Conservation (phyloP, 768 basidiomycete species). For the Russula sp. region DNA sequence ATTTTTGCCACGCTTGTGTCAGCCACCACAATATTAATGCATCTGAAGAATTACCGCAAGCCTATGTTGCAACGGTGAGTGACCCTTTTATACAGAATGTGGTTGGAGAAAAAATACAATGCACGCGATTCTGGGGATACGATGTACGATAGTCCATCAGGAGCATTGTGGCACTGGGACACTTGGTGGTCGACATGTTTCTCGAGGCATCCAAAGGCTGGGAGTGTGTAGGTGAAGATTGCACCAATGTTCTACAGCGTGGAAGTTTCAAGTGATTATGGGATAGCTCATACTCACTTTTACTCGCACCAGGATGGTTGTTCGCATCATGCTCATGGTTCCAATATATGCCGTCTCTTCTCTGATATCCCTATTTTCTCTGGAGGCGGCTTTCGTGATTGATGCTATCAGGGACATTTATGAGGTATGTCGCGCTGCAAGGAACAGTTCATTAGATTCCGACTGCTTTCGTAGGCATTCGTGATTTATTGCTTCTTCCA, state of each 20-base stretch:
- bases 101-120: neutral
- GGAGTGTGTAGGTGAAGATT: neutral
- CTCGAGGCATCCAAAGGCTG: neutral
- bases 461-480: slow-evolving; percentile 53
- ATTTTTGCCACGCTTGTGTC: slow-evolving; percentile 66
- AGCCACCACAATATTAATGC: slow-evolving; percentile 66
- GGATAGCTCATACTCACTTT: neutral
- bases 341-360: slow-evolving; percentile 89
- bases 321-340: slow-evolving; percentile 96
- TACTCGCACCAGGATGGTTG: slow-evolving; percentile 59
- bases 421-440: slow-evolving; percentile 50
- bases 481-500: slow-evolving; percentile 92
- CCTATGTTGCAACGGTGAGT: slow-evolving; percentile 69
- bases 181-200: neutral
- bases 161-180: neutral
- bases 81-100: neutral
- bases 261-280: neutral
- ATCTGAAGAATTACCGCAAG: slow-evolving; percentile 82
- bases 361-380: slow-evolving; percentile 85
- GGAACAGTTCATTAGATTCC: neutral
- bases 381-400: slow-evolving; percentile 94
- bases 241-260: neutral
- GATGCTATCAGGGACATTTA: slow-evolving; percentile 94
- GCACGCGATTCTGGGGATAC: neutral
- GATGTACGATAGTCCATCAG: neutral